Evolutionary conservation across 1,284 basidiomycete species (phyloP), one percentile per base, ranked within the genome.

Genomic region (Neolentinus lepideus): DNA sequence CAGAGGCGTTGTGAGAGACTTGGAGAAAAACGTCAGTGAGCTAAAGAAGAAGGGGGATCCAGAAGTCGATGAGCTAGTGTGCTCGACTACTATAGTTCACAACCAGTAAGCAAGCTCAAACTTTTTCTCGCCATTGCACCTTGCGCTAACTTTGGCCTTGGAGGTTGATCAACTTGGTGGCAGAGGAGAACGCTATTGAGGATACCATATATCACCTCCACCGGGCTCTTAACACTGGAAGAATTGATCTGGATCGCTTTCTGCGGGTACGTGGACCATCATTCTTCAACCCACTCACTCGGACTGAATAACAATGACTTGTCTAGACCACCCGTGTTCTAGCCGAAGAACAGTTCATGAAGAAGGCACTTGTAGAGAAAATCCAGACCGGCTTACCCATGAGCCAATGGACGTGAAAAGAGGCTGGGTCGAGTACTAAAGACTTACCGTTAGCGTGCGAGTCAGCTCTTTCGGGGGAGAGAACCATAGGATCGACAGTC

Each of bases 161-260:
- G 66, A 98, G 95, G 70, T 75, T 99, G 24, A 84, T 98, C 61
- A 92, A 97, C 67, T 78, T 99, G 22, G 88, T 98, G 6, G 94
- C 97, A n/a, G 97, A 99, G 69, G 97, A 99, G 70, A 94, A 95
- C 63, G 94, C 96, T 0, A 93, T 99, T 64, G 94, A 98, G 70
- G 97, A 99, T 71, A 96, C 96, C 25, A 89, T 98, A 58, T 99
- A 98, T 72, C 95, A 99, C 68, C 81, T 99, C 53, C 93, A 95
- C 56, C 83, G 95, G 56, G 96, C 94, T 2, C 76, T 99, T 60
- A 96, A 96, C 66, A 80, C 90, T 47, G 95, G 96, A 9, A 82
- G 92, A 56, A 88, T 97, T 60, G 94, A 98, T 74, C 80, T 97
- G 57, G 94, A 97, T 67, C 81, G 90, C 47, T 97, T 95, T 76